A percentile compares a stretch with the other conserved stretches of the same genome.
Conservation (phyloP, 2,329 filamentous ascomycete genomes). For the Fusarium pininemorale region DNA sequence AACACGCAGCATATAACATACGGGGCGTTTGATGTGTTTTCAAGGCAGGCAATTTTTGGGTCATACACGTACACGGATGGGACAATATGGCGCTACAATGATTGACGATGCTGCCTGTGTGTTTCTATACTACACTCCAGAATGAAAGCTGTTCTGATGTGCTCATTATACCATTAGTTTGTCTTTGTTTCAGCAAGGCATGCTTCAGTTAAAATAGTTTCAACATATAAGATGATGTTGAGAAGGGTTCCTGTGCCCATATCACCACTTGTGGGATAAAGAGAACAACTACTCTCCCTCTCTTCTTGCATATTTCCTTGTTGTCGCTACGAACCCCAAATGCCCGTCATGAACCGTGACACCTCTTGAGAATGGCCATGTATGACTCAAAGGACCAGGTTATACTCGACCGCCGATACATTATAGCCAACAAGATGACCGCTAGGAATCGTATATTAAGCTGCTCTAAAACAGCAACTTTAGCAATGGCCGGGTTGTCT, state of each 20-base stretch:
- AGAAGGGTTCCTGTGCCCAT: neutral
- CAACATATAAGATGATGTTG: neutral
- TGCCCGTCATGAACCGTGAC: neutral
- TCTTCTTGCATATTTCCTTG: neutral
- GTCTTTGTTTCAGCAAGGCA: constrained; percentile 17
- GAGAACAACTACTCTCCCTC: neutral
- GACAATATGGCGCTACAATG: constrained; percentile 5
- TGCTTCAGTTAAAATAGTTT: constrained; percentile 4
- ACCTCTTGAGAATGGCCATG: neutral
- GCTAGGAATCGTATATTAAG: neutral
- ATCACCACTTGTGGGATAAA: neutral
- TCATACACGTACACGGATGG: constrained; percentile 22
- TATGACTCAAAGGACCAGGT: neutral
- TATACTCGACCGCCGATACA: neutral
- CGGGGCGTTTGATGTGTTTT: constrained; percentile 30
- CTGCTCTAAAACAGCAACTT: neutral
- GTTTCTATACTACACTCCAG: neutral
- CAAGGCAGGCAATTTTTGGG: neutral
- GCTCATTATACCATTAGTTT: constrained; percentile 29
- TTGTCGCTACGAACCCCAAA: neutral
- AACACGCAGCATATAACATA: neutral
- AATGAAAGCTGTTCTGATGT: neutral
- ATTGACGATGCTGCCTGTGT: neutral
- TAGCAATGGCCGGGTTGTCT: neutral
- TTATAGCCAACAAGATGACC: neutral